Evolutionary conservation across 1,284 basidiomycete genomes (phyloP).

Genomic region (Fomitopsis palustris): DNA sequence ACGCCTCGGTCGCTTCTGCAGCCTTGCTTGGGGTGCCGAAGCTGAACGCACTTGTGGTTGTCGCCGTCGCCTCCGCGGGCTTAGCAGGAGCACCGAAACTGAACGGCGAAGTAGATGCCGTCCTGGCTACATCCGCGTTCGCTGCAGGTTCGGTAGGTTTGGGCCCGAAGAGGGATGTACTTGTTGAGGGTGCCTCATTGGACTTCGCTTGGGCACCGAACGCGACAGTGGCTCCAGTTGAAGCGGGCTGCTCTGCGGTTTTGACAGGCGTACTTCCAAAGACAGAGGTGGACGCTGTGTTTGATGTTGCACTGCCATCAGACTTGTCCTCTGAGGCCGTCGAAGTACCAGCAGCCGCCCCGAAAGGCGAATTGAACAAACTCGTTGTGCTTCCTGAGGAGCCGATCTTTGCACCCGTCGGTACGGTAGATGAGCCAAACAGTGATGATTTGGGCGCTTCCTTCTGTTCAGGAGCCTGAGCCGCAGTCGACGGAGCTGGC

Average conservation of each 20-base stretch:
- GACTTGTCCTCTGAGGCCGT: slow-evolving; percentile 8
- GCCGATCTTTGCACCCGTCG: slow-evolving; percentile 3
- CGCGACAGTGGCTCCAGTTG: background rate
- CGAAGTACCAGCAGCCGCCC: slow-evolving; percentile 3
- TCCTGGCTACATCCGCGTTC: background rate
- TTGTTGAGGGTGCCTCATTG: background rate
- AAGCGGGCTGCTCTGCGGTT: background rate
- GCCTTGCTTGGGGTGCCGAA: slow-evolving; percentile 20
- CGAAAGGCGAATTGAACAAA: slow-evolving; percentile 6
- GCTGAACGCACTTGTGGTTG: slow-evolving; percentile 6
- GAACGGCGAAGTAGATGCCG: background rate
- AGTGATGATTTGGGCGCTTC: background rate
- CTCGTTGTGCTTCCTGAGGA: background rate
- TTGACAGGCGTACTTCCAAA: slow-evolving; percentile 1
- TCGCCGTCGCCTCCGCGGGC: background rate
- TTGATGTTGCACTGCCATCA: background rate
- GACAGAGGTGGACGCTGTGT: background rate
- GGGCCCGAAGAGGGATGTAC: background rate
- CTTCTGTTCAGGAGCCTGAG: background rate
- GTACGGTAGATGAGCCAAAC: background rate
- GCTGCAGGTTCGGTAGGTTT: background rate
- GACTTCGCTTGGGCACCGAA: background rate
- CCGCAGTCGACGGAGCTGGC: background rate
- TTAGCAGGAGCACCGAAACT: slow-evolving; percentile 4
- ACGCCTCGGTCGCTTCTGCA: slow-evolving; percentile 9